Evolutionary conservation across 768 basidiomycete species (phyloP).

Genomic region (Agaricus blazei): DNA sequence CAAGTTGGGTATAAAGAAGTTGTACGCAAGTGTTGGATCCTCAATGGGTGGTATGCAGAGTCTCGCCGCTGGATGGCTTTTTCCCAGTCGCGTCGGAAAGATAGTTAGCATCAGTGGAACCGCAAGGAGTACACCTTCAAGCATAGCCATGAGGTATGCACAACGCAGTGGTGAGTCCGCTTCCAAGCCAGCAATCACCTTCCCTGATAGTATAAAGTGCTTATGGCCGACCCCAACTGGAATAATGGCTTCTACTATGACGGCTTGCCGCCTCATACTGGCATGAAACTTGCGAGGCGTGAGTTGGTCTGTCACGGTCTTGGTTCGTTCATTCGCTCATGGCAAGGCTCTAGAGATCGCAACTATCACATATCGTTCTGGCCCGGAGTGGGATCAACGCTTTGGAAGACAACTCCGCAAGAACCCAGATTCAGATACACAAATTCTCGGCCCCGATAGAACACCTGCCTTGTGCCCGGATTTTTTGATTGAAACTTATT

Average conservation of each 20-base stretch:
- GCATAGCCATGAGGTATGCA: constrained; percentile 93
- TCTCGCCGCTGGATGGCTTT: constrained; percentile 90
- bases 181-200: not conserved
- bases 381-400: constrained; percentile 98
- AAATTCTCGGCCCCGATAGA: constrained; percentile 25
- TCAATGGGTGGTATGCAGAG: constrained; percentile 99
- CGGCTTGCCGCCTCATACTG: constrained; percentile 88
- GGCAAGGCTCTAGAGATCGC: constrained; percentile 72
- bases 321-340: not conserved
- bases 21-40: constrained; percentile 91
- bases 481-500: constrained; percentile 97
- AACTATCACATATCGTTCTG: constrained; percentile 97
- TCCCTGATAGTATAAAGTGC: constrained; percentile 44
- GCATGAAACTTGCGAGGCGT: constrained; percentile 99
- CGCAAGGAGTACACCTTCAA: constrained; percentile 85
- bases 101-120: constrained; percentile 94
- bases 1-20: constrained; percentile 71
- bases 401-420: constrained; percentile 76
- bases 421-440: constrained; percentile 28
- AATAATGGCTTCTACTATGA: constrained; percentile 99
- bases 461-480: constrained; percentile 89
- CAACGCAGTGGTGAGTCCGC: constrained; percentile 77
- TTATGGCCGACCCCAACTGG: constrained; percentile 99
- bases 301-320: constrained; percentile 11
- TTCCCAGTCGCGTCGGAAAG: constrained; percentile 83